Evolutionary conservation across 805 yeast genomes (phyloP).

Genomic region (Monosporozyma unispora): DNA sequence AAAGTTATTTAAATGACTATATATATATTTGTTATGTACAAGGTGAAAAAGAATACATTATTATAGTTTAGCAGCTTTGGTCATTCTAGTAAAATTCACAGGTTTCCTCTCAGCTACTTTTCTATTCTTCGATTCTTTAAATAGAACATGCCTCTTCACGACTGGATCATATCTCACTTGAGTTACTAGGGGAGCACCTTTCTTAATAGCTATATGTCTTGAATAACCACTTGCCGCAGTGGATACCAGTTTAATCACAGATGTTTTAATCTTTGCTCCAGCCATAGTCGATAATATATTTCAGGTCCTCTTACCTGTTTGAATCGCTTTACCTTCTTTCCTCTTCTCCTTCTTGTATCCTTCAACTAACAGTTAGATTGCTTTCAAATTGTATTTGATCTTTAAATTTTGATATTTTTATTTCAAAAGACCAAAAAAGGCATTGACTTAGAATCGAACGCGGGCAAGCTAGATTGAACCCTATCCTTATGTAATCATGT

Average conservation of each 20-base stretch:
- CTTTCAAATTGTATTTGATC: neutral
- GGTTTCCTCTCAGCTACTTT: slow-evolving; percentile 52
- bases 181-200: slow-evolving; percentile 69
- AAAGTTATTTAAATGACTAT: neutral
- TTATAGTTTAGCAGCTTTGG: slow-evolving; percentile 1
- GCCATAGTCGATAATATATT: slow-evolving; percentile 17
- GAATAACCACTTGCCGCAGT: slow-evolving; percentile 85
- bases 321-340: neutral
- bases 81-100: slow-evolving; percentile 38
- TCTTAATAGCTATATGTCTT: slow-evolving; percentile 70
- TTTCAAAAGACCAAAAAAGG: neutral
- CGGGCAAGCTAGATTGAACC: neutral
- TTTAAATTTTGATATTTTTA: no score
- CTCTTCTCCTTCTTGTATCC: neutral
- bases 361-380: neutral
- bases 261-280: slow-evolving; percentile 64
- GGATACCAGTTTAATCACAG: slow-evolving; percentile 78
- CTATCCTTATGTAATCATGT: neutral
- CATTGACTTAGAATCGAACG: no score
- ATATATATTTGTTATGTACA: neutral
- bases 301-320: neutral
- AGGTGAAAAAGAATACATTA: no score
- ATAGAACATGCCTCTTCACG: slow-evolving; percentile 84
- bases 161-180: slow-evolving; percentile 83
- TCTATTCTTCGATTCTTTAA: slow-evolving; percentile 82